These are phyloP conservation scores for Diaporthe sp. DNA, from an alignment of 2,329 filamentous ascomycete species.

Conservation along the genomic window DNA sequence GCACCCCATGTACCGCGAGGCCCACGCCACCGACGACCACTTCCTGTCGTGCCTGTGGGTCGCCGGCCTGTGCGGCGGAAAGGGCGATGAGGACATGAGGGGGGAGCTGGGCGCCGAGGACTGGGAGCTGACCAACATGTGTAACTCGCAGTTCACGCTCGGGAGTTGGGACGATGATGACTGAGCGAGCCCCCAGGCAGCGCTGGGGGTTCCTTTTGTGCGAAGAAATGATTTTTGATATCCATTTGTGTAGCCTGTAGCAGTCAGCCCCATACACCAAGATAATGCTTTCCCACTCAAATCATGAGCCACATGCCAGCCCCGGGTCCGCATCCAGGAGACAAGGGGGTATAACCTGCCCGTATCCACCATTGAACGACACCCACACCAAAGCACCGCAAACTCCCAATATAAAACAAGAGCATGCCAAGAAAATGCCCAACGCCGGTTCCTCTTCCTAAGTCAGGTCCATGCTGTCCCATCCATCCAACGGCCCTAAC, in stretches of 20 bases:
- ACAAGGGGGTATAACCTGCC: slow-evolving; percentile 2
- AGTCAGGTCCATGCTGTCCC: slow-evolving; percentile 49
- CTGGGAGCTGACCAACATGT: slow-evolving; percentile 78
- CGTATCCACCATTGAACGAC: neutral
- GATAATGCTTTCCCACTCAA: neutral
- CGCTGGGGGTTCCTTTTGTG: neutral
- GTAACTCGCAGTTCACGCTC: slow-evolving; percentile 71
- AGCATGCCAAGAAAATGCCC: too few relatives aligned
- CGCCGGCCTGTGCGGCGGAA: slow-evolving; percentile 67
- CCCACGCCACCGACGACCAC: slow-evolving; percentile 79
- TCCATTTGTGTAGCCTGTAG: slow-evolving; percentile 7
- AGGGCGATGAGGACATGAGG: slow-evolving; percentile 58
- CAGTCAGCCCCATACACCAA: slow-evolving; percentile 8
- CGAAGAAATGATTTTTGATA: slow-evolving; percentile 1
- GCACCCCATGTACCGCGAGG: slow-evolving; percentile 74
- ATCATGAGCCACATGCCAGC: slow-evolving; percentile 1
- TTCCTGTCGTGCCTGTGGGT: slow-evolving; percentile 77
- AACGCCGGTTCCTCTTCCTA: neutral
- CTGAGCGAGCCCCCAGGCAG: slow-evolving; percentile 8
- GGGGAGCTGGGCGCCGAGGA: slow-evolving; percentile 68
- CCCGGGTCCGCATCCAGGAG: neutral
- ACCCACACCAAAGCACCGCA: neutral
- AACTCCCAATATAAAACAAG: neutral
- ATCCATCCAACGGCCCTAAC: slow-evolving; percentile 50
- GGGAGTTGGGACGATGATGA: slow-evolving; percentile 53